phyloP scores from a whole-genome alignment of 1,139 yeast genomes.

The Blastobotrys indianensis region DNA sequence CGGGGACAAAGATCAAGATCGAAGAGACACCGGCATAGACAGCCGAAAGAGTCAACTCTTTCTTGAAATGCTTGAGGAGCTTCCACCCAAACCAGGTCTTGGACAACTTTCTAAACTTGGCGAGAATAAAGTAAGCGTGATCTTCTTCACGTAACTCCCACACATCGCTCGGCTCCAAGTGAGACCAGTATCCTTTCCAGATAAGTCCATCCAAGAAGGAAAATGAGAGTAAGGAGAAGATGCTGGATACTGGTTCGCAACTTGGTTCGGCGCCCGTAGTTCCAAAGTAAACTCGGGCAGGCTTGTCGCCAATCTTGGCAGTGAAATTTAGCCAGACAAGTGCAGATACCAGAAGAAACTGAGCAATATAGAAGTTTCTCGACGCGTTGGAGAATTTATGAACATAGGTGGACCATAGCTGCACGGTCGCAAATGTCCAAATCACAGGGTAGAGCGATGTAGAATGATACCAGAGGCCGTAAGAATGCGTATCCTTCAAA shows the following conservation, averaged over 20 bases:
- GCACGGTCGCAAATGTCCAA: conserved; percentile 47
- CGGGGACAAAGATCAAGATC: conserved; percentile 65
- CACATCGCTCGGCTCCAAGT: conserved; percentile 57
- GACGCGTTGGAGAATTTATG: conserved; percentile 37
- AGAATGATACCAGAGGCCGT: conserved; percentile 61
- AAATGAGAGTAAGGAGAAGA: conserved; percentile 60
- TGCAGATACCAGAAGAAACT: conserved; percentile 34
- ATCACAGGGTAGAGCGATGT: conserved; percentile 53
- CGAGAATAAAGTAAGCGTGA: conserved; percentile 65
- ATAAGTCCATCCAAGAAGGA: conserved; percentile 73
- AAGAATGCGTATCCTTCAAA: conserved; percentile 33
- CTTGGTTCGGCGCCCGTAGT: conserved; percentile 52
- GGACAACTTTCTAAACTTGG: conserved; percentile 46
- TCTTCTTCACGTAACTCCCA: conserved; percentile 86
- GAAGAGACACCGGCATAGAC: conserved; percentile 68
- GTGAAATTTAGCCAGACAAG: conserved; percentile 50
- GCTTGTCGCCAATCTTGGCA: conserved; percentile 52
- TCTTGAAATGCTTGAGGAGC: conserved; percentile 56
- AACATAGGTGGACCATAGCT: conserved; percentile 60
- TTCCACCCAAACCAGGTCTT: conserved; percentile 46
- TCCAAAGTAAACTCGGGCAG: conserved; percentile 34
- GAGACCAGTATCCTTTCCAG: conserved; percentile 53
- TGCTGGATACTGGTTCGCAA: conserved; percentile 60
- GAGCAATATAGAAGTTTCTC: conserved; percentile 31
- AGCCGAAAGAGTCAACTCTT: conserved; percentile 59